Conservation (phyloP, 1,139 yeast genomes). For the Yamadazyma epiphylla region DNA sequence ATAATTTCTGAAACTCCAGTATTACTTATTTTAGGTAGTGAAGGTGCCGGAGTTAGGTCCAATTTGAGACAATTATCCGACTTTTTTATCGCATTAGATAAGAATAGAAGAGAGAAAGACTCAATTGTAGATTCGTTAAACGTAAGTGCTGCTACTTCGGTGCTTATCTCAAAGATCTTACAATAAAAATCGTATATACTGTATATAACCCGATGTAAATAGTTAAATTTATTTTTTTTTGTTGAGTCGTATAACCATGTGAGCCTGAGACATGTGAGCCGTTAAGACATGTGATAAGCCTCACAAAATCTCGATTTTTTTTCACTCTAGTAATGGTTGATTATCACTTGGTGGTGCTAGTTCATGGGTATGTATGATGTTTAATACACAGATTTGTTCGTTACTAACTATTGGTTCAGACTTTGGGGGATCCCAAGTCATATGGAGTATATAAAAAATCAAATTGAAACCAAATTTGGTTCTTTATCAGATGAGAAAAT, state of each 20-base stretch:
- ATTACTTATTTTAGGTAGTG: slow-evolving; percentile 77
- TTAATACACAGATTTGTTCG: too few relatives aligned
- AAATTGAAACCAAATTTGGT: slow-evolving; percentile 23
- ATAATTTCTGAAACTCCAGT: slow-evolving; percentile 53
- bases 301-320: neutral
- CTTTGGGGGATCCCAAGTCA: slow-evolving; percentile 78
- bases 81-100: slow-evolving; percentile 52
- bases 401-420: slow-evolving; percentile 22
- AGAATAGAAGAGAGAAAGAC: slow-evolving; percentile 28
- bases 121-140: slow-evolving; percentile 72
- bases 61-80: slow-evolving; percentile 62
- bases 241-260: too few relatives aligned
- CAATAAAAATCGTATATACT: slow-evolving; percentile 5
- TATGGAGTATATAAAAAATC: slow-evolving; percentile 52
- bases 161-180: slow-evolving; percentile 50
- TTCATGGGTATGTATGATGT: slow-evolving; percentile 57
- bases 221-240: too few relatives aligned
- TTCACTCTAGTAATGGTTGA: slow-evolving; percentile 14
- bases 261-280: too few relatives aligned
- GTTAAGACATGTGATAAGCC: too few relatives aligned
- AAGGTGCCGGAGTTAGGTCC: slow-evolving; percentile 78
- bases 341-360: slow-evolving; percentile 63
- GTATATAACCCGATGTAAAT: slow-evolving; percentile 1
- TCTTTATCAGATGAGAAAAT: slow-evolving; percentile 25
- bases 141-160: slow-evolving; percentile 85